Evolutionary conservation across 2,329 filamentous ascomycete species (phyloP).

Genomic region (Mollisia scopiformis): DNA sequence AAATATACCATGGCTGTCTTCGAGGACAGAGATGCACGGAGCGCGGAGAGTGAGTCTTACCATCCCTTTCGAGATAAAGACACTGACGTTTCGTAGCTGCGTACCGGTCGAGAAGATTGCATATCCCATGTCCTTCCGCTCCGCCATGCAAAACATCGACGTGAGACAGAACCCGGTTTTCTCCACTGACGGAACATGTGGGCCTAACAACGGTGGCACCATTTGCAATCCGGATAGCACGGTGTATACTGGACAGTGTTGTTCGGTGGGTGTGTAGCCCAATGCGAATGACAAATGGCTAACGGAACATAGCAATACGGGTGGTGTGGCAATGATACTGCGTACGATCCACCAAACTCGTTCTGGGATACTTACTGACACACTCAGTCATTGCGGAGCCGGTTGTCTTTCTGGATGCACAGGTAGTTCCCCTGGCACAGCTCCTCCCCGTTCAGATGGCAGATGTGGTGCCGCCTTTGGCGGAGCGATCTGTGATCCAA

Average conservation of each 20-base stretch:
- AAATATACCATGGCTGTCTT: slow-evolving; percentile 37
- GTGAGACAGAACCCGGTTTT: slow-evolving; percentile 43
- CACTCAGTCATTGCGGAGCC: slow-evolving; percentile 36
- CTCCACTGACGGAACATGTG: slow-evolving; percentile 41
- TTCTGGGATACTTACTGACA: slow-evolving; percentile 2
- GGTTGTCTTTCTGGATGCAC: slow-evolving; percentile 46
- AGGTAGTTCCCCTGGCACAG: not conserved
- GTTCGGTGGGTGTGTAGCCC: slow-evolving; percentile 36
- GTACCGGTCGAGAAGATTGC: slow-evolving; percentile 16
- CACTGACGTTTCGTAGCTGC: slow-evolving; percentile 29
- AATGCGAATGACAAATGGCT: slow-evolving; percentile 1
- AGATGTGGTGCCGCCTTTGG: slow-evolving; percentile 34
- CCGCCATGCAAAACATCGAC: slow-evolving; percentile 10
- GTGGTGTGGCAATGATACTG: slow-evolving; percentile 47
- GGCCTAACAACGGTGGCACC: slow-evolving; percentile 32
- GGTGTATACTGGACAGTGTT: slow-evolving; percentile 48
- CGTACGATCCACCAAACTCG: slow-evolving; percentile 15
- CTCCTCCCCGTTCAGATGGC: slow-evolving; percentile 32
- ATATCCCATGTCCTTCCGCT: slow-evolving; percentile 20
- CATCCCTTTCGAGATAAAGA: not conserved
- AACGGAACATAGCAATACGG: slow-evolving; percentile 30
- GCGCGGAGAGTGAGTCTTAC: slow-evolving; percentile 27
- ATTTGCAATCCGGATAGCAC: slow-evolving; percentile 46
- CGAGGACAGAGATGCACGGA: slow-evolving; percentile 33
- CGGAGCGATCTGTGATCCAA: slow-evolving; percentile 33